Base-by-base conservation (phyloP, 2,329 filamentous ascomycete species). In the Monosporascus sp. region DNA sequence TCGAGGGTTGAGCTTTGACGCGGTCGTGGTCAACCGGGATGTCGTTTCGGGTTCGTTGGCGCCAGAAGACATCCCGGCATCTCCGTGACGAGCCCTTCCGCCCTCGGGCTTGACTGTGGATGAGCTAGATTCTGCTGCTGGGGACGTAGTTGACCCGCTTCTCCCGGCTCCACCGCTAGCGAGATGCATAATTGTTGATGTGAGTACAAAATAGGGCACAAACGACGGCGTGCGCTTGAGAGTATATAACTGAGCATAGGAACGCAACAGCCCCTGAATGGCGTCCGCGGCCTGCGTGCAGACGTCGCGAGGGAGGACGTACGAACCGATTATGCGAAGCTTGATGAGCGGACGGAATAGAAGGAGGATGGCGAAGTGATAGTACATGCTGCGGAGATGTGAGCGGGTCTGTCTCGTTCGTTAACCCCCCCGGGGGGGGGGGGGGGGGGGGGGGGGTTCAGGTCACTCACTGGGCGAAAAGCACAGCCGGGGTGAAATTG, bases 271-370 rank as follows among this genome's bases (percentile, higher is more conserved):
- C 1, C 77, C 74, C 56, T 82, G 79, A 18, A 84, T 83, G 27
- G 80, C 80, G 54, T 83, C 79, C 31, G 81, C 80, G 1, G 81
- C 81, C 58, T 83, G 80, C 2, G 77, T 77, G 67, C 86, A 89
- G 17, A 88, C 81, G 56, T 88, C 83, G 39, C 80, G 78, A 7
- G 86, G 86, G 4, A 76, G 74, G 2, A 89, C 73, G 49, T 80
- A 78, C 7, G 84, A 87, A 8, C 82, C 80, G 47, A 86, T 77
- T 60, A 88, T 82, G 9, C 74, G 73, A 7, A 84, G 63, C 57
- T 82, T 88, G 62, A 89, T 84, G 38, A 90, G 75, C 0, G 88
- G 88, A 6, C 88, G 78, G 65, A 90, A 90, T 1, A 91, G 77
- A n/a, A 89, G 78, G 0, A 88, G 68, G n/a, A 86, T 85, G 31